These are phyloP conservation scores for Musa balbisiana DNA, from an alignment of 202 grass and related monocot species.

Conservation along the genomic window DNA sequence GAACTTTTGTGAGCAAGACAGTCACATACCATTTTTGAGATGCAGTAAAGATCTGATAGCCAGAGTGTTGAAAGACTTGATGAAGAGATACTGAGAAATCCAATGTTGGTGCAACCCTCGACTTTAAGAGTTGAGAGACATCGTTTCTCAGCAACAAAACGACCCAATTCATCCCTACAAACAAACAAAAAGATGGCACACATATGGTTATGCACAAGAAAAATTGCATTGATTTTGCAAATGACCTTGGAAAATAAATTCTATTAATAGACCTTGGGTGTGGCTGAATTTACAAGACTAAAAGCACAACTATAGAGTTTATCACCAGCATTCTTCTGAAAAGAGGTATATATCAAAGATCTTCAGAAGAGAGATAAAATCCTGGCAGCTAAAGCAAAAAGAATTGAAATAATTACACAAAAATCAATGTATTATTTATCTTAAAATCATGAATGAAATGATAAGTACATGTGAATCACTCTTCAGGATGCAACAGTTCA, in stretches of 20 bases:
- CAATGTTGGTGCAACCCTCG: constrained; percentile 50
- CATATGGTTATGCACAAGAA: background rate
- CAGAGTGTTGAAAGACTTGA: constrained; percentile 54
- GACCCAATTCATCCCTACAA: constrained; percentile 57
- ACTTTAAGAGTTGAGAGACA: constrained; percentile 64
- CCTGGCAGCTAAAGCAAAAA: too few relatives aligned
- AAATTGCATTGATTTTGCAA: background rate
- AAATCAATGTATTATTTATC: too few relatives aligned
- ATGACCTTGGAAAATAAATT: background rate
- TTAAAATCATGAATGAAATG: too few relatives aligned
- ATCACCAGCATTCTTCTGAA: background rate
- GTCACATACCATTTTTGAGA: constrained; percentile 58
- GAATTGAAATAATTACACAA: too few relatives aligned
- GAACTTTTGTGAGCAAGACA: background rate
- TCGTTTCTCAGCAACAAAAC: constrained; percentile 71
- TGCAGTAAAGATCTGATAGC: constrained; percentile 56
- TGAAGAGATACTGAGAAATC: constrained; percentile 65
- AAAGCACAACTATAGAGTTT: background rate
- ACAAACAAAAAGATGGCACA: background rate
- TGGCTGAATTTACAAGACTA: background rate
- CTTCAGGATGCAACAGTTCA: too few relatives aligned
- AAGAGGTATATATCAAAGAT: too few relatives aligned
- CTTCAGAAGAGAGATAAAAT: too few relatives aligned
- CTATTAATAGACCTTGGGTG: background rate
- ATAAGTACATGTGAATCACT: too few relatives aligned